These are phyloP conservation scores for Stachybotrys echinatus DNA, from an alignment of 2,329 filamentous ascomycete species.

Conservation along the genomic window DNA sequence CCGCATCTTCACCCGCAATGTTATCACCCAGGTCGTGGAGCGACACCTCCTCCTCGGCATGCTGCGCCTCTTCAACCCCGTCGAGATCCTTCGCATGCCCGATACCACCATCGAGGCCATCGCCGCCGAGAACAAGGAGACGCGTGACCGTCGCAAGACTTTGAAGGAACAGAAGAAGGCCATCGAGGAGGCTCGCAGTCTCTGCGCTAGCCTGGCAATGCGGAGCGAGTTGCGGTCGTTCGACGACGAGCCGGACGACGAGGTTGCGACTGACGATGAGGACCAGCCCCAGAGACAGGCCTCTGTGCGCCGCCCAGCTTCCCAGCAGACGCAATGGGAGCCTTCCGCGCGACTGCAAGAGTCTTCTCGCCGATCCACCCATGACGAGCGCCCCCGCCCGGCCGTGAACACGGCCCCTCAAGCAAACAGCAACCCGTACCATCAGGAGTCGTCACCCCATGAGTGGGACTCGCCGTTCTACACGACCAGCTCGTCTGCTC, in stretches of 20 bases:
- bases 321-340: slow-evolving; percentile 9
- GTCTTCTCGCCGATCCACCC: slow-evolving; percentile 12
- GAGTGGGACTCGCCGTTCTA: slow-evolving; percentile 25
- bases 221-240: slow-evolving; percentile 41
- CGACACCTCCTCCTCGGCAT: slow-evolving; percentile 46
- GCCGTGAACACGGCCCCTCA: slow-evolving; percentile 11
- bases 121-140: slow-evolving; percentile 48
- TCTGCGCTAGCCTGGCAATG: slow-evolving; percentile 47
- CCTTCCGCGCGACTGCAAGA: slow-evolving; percentile 12
- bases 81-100: slow-evolving; percentile 43
- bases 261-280: slow-evolving; percentile 24
- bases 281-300: slow-evolving; percentile 9
- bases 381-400: slow-evolving; percentile 15
- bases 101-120: slow-evolving; percentile 41
- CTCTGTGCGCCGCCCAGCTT: slow-evolving; percentile 11
- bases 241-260: slow-evolving; percentile 29
- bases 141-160: slow-evolving; percentile 40
- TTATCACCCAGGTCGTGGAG: slow-evolving; percentile 48
- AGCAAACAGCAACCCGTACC: slow-evolving; percentile 14
- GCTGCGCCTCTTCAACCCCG: slow-evolving; percentile 46
- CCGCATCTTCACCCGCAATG: slow-evolving; percentile 46
- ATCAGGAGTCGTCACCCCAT: slow-evolving; percentile 12
- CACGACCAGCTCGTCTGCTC: slow-evolving; percentile 5
- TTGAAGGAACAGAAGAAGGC: slow-evolving; percentile 44
- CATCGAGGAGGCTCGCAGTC: slow-evolving; percentile 44